Base-by-base conservation (phyloP, 1,284 basidiomycete species). In the Stereum hirsutum region DNA sequence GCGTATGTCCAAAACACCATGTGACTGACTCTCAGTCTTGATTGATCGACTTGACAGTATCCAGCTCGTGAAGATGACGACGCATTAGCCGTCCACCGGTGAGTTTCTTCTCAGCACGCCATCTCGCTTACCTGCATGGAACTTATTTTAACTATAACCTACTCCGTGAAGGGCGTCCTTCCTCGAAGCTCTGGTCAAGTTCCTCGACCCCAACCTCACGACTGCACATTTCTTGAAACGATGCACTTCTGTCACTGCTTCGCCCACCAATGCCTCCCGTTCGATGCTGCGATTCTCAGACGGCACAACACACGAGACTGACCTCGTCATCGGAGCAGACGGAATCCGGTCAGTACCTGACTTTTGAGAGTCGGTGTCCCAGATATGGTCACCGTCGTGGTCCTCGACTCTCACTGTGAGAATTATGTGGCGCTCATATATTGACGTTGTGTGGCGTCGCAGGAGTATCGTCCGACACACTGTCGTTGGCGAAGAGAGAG, bases 311-410 rank as follows among this genome's bases (percentile, higher is more conserved):
- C 55, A 66, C 39, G 63, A 68, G 50, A 57, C 70, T 6, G 71
- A 74, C 42, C 50, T 74, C 5, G 58, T 75, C 19, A 57, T 76
- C 39, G 72, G 70, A 6, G 66, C 70, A 4, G 73, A 75, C 49
- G 72, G 72, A 0, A 67, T 75, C 40, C 66, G 59, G n/a, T n/a
- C n/a, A n/a, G n/a, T n/a, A n/a, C n/a, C n/a, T n/a, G n/a, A n/a
- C n/a, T n/a, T n/a, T n/a, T n/a, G n/a, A n/a, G n/a, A n/a, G n/a
- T n/a, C n/a, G n/a, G n/a, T n/a, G n/a, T n/a, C n/a, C n/a, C n/a
- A n/a, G n/a, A n/a, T n/a, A n/a, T n/a, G n/a, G n/a, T n/a, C n/a
- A n/a, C n/a, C n/a, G n/a, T n/a, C n/a, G n/a, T n/a, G n/a, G n/a
- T n/a, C n/a, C n/a, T n/a, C n/a, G n/a, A n/a, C n/a, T n/a, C n/a